These are phyloP conservation scores for Eucommia ulmoides DNA, from an alignment of 257 asterid genomes.

Conservation along the genomic window DNA sequence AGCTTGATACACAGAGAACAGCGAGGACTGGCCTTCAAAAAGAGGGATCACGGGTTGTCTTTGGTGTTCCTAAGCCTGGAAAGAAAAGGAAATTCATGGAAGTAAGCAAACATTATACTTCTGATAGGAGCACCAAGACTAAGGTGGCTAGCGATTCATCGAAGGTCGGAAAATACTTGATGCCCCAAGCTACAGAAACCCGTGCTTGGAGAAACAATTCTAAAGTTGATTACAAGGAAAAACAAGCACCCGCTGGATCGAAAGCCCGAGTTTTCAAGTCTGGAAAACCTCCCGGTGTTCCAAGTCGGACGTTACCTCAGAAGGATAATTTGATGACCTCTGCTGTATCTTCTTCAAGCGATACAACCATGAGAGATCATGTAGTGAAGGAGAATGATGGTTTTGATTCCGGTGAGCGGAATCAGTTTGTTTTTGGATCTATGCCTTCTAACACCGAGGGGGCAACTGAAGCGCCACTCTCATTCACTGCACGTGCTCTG, in stretches of 20 bases:
- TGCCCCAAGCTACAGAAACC: constrained; percentile 54
- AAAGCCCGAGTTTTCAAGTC: constrained; percentile 38
- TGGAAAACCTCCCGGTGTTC: constrained; percentile 41
- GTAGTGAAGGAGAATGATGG: background rate
- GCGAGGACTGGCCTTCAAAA: constrained; percentile 67
- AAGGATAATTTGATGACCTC: constrained; percentile 24
- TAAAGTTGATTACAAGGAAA: constrained; percentile 48
- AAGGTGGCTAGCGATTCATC: constrained; percentile 38
- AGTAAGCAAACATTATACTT: constrained; percentile 81
- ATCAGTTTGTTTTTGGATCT: background rate
- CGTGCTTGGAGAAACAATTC: constrained; percentile 39
- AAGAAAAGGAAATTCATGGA: constrained; percentile 93
- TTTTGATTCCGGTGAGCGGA: background rate
- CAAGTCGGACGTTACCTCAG: constrained; percentile 20
- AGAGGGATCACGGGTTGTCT: constrained; percentile 64
- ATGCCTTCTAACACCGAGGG: constrained; percentile 29
- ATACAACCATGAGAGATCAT: background rate
- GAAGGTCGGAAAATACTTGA: constrained; percentile 38
- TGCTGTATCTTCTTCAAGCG: constrained; percentile 9
- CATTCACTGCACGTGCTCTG: constrained; percentile 37
- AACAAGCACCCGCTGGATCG: constrained; percentile 34
- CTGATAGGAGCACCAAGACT: constrained; percentile 38
- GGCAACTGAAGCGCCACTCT: constrained; percentile 30
- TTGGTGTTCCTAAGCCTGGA: constrained; percentile 94
- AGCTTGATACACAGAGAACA: constrained; percentile 37